Evolutionary conservation across 768 basidiomycete genomes (phyloP).

Genomic region (Leccinellum rugosiceps): DNA sequence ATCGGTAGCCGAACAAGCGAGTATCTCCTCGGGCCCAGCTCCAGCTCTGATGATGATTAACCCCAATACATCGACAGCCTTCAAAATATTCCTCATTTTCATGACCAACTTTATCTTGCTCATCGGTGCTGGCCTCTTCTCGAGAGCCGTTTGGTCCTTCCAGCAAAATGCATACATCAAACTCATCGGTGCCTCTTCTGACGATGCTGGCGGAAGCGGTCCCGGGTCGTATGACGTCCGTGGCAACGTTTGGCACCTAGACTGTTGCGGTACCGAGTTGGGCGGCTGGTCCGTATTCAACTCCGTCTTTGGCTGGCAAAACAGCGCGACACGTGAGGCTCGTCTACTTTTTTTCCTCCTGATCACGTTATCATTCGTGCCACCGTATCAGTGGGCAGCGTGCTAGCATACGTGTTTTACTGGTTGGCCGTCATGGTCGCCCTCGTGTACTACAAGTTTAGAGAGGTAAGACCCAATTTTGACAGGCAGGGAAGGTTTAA

Average conservation of each 20-base stretch:
- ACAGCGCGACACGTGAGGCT: slow-evolving; percentile 63
- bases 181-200: slow-evolving; percentile 71
- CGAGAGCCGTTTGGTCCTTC: slow-evolving; percentile 71
- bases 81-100: slow-evolving; percentile 82
- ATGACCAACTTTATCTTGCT: slow-evolving; percentile 93
- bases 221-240: slow-evolving; percentile 82
- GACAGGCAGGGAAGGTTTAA: not conserved
- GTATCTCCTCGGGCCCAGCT: slow-evolving; percentile 15
- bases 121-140: slow-evolving; percentile 92
- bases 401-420: slow-evolving; percentile 89
- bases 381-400: slow-evolving; percentile 57
- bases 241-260: slow-evolving; percentile 85
- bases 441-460: slow-evolving; percentile 67
- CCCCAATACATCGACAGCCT: slow-evolving; percentile 38
- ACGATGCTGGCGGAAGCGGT: slow-evolving; percentile 65
- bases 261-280: slow-evolving; percentile 70
- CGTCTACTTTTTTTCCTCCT: not conserved
- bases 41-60: not conserved
- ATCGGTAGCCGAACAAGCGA: slow-evolving; percentile 73
- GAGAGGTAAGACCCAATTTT: slow-evolving; percentile 38
- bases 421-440: slow-evolving; percentile 78
- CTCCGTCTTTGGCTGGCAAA: slow-evolving; percentile 86
- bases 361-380: not conserved
- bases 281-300: slow-evolving; percentile 80
- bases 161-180: slow-evolving; percentile 63